A percentile compares a stretch with the other conserved stretches of the same genome.
These are phyloP conservation scores for Thalassiosira hispida DNA, from an alignment of 352 stramenopile genomes.

Conservation along the genomic window DNA sequence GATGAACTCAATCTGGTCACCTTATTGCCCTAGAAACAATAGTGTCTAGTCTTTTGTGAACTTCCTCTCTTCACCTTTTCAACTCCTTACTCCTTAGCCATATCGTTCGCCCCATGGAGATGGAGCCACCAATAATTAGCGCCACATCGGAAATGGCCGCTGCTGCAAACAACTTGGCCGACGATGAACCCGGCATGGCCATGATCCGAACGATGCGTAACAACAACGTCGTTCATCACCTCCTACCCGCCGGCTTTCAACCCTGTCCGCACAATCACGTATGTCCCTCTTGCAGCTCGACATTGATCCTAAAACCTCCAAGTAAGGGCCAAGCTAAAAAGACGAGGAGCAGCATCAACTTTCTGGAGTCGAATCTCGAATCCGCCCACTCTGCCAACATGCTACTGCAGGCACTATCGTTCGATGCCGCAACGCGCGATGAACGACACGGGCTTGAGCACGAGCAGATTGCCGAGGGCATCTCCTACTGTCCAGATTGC, in stretches of 20 bases:
- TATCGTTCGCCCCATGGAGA: too few species aligned
- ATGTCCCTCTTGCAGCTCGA: conserved; percentile 31
- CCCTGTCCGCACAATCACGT: not conserved
- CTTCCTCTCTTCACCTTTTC: too few species aligned
- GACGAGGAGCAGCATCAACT: not conserved
- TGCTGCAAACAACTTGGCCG: too few species aligned
- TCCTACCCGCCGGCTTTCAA: conserved; percentile 27
- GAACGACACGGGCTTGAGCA: not conserved
- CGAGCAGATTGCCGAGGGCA: not conserved
- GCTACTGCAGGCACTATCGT: conserved; percentile 34
- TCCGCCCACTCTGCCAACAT: conserved; percentile 26
- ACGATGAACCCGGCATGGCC: not conserved
- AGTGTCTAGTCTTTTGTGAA: too few species aligned
- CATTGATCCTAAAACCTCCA: conserved; percentile 25
- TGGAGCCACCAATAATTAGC: too few species aligned
- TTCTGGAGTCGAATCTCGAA: conserved; percentile 10
- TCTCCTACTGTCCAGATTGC: conserved; percentile 34
- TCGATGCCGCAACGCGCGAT: conserved; percentile 30
- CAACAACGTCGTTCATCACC: not conserved
- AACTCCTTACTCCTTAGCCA: too few species aligned
- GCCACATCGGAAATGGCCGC: too few species aligned
- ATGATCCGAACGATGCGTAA: not conserved
- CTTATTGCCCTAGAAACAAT: too few species aligned
- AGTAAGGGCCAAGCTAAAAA: not conserved
- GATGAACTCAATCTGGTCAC: too few species aligned